Evolutionary conservation across 2,329 filamentous ascomycete genomes (phyloP).

Genomic region (Emmonsia crescens): DNA sequence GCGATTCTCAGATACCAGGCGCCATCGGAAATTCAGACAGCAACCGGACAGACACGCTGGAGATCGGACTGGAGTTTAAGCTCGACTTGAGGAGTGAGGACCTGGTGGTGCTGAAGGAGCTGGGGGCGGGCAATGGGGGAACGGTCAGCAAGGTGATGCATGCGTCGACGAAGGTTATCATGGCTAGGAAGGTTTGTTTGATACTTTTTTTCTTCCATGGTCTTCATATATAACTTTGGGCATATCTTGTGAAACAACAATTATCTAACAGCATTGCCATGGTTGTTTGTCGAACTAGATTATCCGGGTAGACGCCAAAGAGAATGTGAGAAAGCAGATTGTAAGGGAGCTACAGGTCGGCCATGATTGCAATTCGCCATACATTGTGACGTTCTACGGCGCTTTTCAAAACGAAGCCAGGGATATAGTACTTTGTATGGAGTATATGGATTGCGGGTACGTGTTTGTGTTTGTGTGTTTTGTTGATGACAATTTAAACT

Average conservation of each 20-base stretch:
- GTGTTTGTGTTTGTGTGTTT: slow-evolving; percentile 29
- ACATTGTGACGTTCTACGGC: slow-evolving; percentile 96
- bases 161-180: slow-evolving; percentile 84
- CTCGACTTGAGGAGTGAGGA: slow-evolving; percentile 86
- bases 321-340: slow-evolving; percentile 92
- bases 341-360: slow-evolving; percentile 96
- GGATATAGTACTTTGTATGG: slow-evolving; percentile 99
- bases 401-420: slow-evolving; percentile 94
- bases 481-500: background rate
- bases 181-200: slow-evolving; percentile 80
- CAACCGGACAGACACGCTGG: slow-evolving; percentile 59
- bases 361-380: slow-evolving; percentile 92
- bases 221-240: background rate
- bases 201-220: background rate
- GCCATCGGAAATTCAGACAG: slow-evolving; percentile 48
- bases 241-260: background rate
- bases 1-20: slow-evolving; percentile 52
- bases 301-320: slow-evolving; percentile 96
- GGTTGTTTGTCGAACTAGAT: slow-evolving; percentile 45
- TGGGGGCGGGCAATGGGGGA: slow-evolving; percentile 91
- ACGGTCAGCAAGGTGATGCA: slow-evolving; percentile 98
- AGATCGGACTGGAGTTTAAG: slow-evolving; percentile 97
- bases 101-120: slow-evolving; percentile 82
- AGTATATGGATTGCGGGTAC: slow-evolving; percentile 98
- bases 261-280: background rate